Base-by-base conservation (phyloP, 2,329 filamentous ascomycete genomes). In the Colletotrichum chlorophyti region DNA sequence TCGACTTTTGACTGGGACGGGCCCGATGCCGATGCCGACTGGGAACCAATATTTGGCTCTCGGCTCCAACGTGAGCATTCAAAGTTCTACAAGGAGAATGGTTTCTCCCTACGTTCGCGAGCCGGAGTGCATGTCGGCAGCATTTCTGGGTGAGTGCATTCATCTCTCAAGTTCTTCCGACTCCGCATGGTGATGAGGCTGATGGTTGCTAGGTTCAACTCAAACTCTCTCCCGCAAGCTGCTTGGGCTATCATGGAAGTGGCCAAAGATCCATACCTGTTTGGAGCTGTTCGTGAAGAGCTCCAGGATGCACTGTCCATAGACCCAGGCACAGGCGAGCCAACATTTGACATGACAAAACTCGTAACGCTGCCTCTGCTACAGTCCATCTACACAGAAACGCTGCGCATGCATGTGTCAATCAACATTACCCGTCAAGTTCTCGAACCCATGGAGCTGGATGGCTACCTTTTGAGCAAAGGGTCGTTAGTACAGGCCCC, bases 11-110 rank as follows among this genome's bases (percentile, higher is more conserved):
- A 67, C 42, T 64, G 59, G 60, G 40, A 63, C 4, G 57, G 53
- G 5, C 23, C 27, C 0, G 57, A 63, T 6, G 60, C 53, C 1
- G 64, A 68, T 15, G 43, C 53, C 1, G 60, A 65, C 10, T 72
- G 68, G 67, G 70, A 73, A n/a, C 65, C 66, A 3, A 50, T 64
- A 19, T 68, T 66, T 15, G 70, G 70, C 5, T 63, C 65, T 5
- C 62, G 63, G 7, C 52, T 66, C 8, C 52, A 50, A 15, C 63
- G 68, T 3, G 61, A 65, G 42, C 46, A 60, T 6, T 45, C 62
- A 0, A 63, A 47, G 23, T 67, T 65, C 60, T 45, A 64, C 17
- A 58, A 63, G 5, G 60, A 65, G 0, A 35, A 26, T 0, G 64
- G 63, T 0, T 66, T 68, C 27, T 54, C 57, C 3, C 35, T 53